Evolutionary conservation across 106 monocot species (phyloP), one percentile per base, ranked within the genome.

Genomic region (Dendrobium nobile): DNA sequence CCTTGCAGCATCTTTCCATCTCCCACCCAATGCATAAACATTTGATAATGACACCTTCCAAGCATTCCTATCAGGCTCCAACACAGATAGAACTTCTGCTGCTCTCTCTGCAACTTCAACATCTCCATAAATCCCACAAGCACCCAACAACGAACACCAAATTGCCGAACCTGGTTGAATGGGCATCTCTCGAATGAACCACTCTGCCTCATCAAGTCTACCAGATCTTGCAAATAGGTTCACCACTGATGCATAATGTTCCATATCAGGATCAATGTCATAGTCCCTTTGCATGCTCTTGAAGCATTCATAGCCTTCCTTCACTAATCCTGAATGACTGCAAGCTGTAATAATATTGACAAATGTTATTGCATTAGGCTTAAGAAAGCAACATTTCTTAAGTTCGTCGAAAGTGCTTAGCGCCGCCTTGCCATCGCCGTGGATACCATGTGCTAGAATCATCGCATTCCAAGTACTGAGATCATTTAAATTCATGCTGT

Each of bases 21-120:
- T 81, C 11, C 84, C 84, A 40, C 48, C 61, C 27, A 9, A 16
- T 47, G 84, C 88, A 79, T 84, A 89, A 10, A 83, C 67, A 79
- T 89, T 89, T 10, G 91, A 86, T 54, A 88, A 78, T 40, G 80
- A 31, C n/a, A 91, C 88, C 24, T 79, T 84, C 82, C 78, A 87
- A 8, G 78, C 75, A 17, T 41, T 40, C 3, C 78, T 64, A 13
- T 89, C 70, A 3, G 86, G 84, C 20, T 83, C 84, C 41, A 89
- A 64, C 20, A 75, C 54, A 16, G 78, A 79, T 2, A 89, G 61
- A 43, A 70, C 54, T 67, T 55, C 56, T 3, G 88, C 86, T 48
- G 84, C 81, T 48, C 67, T 86, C 42, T 82, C 68, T 3, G 81
- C 88, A 79, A 86, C 31, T 3, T 84, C 83, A 15, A 77, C 26